Percentiles rank a stretch among this genome's conserved stretches.
Evolutionary conservation across 441 rosid species (phyloP).

Genomic region (Gossypium gossypioides): DNA sequence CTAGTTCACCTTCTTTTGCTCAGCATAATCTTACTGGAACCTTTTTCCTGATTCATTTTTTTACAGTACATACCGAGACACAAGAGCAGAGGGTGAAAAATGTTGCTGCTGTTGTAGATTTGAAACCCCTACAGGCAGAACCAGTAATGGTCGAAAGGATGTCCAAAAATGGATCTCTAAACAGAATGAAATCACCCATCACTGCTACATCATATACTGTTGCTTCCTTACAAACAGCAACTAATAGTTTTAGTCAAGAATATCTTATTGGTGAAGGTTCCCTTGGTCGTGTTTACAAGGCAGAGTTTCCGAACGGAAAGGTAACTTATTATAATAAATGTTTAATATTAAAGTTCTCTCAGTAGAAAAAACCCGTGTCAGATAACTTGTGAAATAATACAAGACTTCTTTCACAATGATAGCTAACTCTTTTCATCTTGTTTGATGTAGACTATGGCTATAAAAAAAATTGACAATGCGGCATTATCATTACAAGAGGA

Average conservation of each 20-base stretch:
- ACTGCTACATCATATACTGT: conserved; percentile 73
- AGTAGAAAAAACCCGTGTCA: neutral
- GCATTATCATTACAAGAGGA: conserved; percentile 86
- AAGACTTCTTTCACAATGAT: neutral
- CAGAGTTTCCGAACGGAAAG: conserved; percentile 77
- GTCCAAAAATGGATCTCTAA: conserved; percentile 60
- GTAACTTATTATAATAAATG: conserved; percentile 24
- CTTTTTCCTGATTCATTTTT: neutral
- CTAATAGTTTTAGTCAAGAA: conserved; percentile 93
- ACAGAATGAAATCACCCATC: conserved; percentile 66
- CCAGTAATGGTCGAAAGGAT: conserved; percentile 50
- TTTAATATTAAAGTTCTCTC: neutral
- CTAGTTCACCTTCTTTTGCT: too few relatives aligned
- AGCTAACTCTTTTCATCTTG: conserved; percentile 12
- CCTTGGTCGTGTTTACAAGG: conserved; percentile 88
- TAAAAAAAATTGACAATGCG: conserved; percentile 88
- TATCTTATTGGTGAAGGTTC: conserved; percentile 91
- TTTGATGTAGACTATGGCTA: conserved; percentile 52
- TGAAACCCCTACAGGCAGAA: conserved; percentile 62
- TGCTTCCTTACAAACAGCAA: conserved; percentile 75
- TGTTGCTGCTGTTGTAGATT: conserved; percentile 58
- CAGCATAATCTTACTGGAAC: neutral
- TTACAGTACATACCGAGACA: conserved; percentile 36
- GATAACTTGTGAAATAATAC: conserved; percentile 6
- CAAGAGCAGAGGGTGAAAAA: conserved; percentile 62